Conservation (phyloP, 148 eudicot genomes). For the Heliosperma pusillum region DNA sequence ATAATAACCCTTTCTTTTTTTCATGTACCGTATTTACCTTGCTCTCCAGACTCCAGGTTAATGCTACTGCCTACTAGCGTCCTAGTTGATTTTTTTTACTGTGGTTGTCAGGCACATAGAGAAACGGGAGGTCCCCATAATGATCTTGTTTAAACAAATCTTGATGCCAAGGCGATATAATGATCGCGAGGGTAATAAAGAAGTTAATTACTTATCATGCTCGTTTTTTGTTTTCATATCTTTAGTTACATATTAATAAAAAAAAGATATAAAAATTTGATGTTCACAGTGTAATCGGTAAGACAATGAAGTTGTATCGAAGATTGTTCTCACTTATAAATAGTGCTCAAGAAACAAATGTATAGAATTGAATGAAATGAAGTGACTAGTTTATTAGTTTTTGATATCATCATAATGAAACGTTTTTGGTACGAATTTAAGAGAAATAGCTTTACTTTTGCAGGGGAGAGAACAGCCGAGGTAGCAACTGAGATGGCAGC, state of each 20-base stretch:
- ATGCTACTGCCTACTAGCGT: neutral
- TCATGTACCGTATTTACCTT: too few species aligned
- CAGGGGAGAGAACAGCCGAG: neutral
- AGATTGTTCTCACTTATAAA: too few species aligned
- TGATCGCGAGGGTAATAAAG: neutral
- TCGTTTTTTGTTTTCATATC: too few species aligned
- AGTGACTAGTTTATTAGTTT: too few species aligned
- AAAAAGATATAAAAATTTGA: too few species aligned
- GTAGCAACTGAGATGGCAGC: neutral
- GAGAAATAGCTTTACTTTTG: neutral
- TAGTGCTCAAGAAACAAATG: too few species aligned
- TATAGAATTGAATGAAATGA: too few species aligned
- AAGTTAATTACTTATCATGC: too few species aligned
- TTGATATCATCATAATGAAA: neutral
- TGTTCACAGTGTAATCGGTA: too few species aligned
- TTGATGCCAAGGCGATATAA: conserved; percentile 61
- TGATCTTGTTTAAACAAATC: conserved; percentile 82
- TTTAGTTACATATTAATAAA: too few species aligned
- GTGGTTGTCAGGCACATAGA: conserved; percentile 72
- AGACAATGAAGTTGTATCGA: too few species aligned
- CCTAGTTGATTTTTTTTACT: conserved; percentile 1
- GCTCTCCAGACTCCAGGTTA: too few species aligned
- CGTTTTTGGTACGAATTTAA: neutral
- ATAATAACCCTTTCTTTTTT: neutral
- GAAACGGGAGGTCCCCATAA: conserved; percentile 95